phyloP scores from a whole-genome alignment of 208 protist genomes.

The Strigomonas galati region DNA sequence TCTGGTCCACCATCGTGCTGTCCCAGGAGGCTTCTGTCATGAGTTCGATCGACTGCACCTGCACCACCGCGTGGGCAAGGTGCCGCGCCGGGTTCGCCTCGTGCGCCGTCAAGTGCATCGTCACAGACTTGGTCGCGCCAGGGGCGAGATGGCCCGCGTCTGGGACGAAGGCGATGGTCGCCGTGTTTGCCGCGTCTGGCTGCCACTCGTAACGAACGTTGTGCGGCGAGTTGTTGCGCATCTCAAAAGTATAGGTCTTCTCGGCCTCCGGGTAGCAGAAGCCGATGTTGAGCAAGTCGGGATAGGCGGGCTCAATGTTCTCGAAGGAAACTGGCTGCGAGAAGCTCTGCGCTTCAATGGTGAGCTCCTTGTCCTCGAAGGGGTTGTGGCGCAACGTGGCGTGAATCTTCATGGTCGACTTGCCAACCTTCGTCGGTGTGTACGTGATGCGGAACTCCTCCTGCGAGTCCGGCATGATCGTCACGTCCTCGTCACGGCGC shows the following conservation, averaged over 20 bases:
- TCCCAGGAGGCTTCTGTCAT: conserved; percentile 56
- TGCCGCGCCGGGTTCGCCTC: conserved; percentile 23
- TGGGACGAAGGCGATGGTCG: conserved; percentile 34
- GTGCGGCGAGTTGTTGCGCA: conserved; percentile 80
- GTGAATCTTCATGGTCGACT: conserved; percentile 47
- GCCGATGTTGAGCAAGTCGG: conserved; percentile 83
- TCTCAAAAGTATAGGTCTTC: conserved; percentile 63
- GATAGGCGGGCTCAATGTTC: conserved; percentile 69
- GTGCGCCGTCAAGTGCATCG: conserved; percentile 30
- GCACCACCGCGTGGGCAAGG: conserved; percentile 11
- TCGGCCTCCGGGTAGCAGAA: conserved; percentile 74
- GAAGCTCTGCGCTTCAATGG: conserved; percentile 82
- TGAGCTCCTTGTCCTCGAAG: conserved; percentile 90
- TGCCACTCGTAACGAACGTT: conserved; percentile 83
- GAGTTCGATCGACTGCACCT: conserved; percentile 30
- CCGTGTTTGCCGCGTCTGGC: conserved; percentile 14
- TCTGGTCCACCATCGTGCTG: conserved; percentile 49
- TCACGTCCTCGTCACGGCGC: conserved; percentile 55
- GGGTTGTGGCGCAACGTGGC: conserved; percentile 89
- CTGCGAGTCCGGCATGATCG: conserved; percentile 42
- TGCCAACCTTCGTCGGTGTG: conserved; percentile 49
- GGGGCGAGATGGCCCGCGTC: conserved; percentile 57
- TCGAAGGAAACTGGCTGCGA: conserved; percentile 87
- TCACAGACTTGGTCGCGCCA: conserved; percentile 41
- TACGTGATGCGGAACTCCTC: conserved; percentile 64